Evolutionary conservation across 331 rosid genomes (phyloP).

Genomic region (Cucumis variabilis): DNA sequence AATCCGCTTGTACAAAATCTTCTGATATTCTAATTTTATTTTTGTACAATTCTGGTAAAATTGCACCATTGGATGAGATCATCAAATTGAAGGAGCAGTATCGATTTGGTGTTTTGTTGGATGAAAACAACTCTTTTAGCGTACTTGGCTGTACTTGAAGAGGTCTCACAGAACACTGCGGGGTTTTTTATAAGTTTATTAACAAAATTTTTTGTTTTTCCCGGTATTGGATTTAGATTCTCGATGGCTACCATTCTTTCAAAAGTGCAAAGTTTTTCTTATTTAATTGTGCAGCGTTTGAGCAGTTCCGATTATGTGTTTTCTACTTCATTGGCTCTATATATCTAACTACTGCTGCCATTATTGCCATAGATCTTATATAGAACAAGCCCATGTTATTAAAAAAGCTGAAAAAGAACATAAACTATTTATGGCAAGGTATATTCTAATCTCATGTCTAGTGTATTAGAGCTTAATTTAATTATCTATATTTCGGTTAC

Average conservation of each 20-base stretch:
- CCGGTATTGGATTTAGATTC: constrained; percentile 28
- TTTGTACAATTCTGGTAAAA: constrained; percentile 93
- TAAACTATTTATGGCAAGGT: constrained; percentile 79
- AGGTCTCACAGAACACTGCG: constrained; percentile 83
- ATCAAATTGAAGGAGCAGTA: constrained; percentile 89
- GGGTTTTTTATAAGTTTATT: constrained; percentile 67
- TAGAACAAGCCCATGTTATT: constrained; percentile 81
- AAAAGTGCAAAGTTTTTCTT: constrained; percentile 36
- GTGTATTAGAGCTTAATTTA: constrained; percentile 2
- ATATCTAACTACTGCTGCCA: constrained; percentile 79
- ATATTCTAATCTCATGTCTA: constrained; percentile 38
- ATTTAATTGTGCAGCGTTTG: constrained; percentile 71
- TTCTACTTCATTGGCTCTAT: constrained; percentile 97
- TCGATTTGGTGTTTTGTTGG: constrained; percentile 85
- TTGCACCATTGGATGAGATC: constrained; percentile 91
- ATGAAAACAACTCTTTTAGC: constrained; percentile 97
- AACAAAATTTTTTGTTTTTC: constrained; percentile 17
- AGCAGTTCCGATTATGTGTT: constrained; percentile 97
- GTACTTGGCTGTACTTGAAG: constrained; percentile 93
- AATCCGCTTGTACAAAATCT: neutral
- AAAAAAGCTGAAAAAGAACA: constrained; percentile 69
- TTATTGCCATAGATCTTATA: constrained; percentile 80
- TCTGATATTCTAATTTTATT: constrained; percentile 23
- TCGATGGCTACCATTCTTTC: constrained; percentile 30
- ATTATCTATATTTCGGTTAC: neutral